Percentiles rank a stretch among this genome's conserved stretches.
Conservation (phyloP, 1,139 yeast genomes). For the Taphrina deformans region DNA sequence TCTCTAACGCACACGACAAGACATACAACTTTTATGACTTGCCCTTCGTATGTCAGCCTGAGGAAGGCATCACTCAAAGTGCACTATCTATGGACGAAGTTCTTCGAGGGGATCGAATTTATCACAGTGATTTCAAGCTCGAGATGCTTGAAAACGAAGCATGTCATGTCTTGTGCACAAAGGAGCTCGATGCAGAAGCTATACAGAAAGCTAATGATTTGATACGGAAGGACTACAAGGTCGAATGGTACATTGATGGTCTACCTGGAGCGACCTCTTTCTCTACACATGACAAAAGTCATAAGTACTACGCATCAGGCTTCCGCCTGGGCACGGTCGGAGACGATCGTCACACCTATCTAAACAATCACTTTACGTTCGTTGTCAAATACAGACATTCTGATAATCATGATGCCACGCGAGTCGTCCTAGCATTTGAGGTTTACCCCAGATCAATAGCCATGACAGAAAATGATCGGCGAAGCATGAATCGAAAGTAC, state of each 20-base stretch:
- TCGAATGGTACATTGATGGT: conserved; percentile 73
- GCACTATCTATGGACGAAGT: conserved; percentile 75
- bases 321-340: conserved; percentile 75
- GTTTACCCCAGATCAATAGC: conserved; percentile 71
- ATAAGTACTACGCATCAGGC: conserved; percentile 79
- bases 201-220: conserved; percentile 60
- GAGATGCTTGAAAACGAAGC: conserved; percentile 61
- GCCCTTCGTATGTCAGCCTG: conserved; percentile 78
- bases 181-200: conserved; percentile 55
- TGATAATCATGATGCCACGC: conserved; percentile 46
- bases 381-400: conserved; percentile 74
- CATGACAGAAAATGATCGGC: conserved; percentile 13
- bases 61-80: conserved; percentile 55
- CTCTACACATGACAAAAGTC: conserved; percentile 58
- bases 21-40: conserved; percentile 76
- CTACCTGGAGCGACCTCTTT: conserved; percentile 89
- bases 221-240: conserved; percentile 69
- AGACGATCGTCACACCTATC: conserved; percentile 56
- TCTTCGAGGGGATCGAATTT: conserved; percentile 74
- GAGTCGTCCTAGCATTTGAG: conserved; percentile 83
- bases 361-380: conserved; percentile 78
- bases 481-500: conserved; percentile 4
- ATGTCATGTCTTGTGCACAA: conserved; percentile 68
- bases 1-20: conserved; percentile 72
- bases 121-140: conserved; percentile 70